Evolutionary conservation across 2,329 filamentous ascomycete genomes (phyloP).

Genomic region (Erysiphe neolycopersici): DNA sequence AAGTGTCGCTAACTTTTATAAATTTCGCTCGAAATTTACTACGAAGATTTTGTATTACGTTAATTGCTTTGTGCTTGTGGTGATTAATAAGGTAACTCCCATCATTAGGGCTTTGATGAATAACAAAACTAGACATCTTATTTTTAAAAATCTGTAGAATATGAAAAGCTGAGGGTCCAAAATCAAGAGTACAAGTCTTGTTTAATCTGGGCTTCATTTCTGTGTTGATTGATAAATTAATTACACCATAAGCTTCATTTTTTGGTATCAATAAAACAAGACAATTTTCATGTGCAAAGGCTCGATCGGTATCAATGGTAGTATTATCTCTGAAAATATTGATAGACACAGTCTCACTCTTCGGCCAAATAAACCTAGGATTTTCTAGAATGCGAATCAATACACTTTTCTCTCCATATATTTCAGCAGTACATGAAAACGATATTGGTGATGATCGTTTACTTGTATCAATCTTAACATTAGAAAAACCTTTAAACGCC

Average conservation of each 20-base stretch:
- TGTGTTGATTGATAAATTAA: slow-evolving; percentile 30
- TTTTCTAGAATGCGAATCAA: slow-evolving; percentile 24
- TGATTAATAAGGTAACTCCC: neutral
- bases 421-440: slow-evolving; percentile 20
- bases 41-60: neutral
- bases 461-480: neutral
- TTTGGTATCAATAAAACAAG: slow-evolving; percentile 20
- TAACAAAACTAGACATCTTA: slow-evolving; percentile 7
- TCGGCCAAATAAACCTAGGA: slow-evolving; percentile 26
- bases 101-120: slow-evolving; percentile 8
- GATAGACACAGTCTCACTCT: slow-evolving; percentile 28
- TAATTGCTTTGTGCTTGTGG: neutral
- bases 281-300: slow-evolving; percentile 12
- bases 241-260: slow-evolving; percentile 27
- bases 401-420: slow-evolving; percentile 22
- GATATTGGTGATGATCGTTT: slow-evolving; percentile 7
- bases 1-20: neutral
- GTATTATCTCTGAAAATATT: slow-evolving; percentile 23
- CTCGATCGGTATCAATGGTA: slow-evolving; percentile 20
- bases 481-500: neutral
- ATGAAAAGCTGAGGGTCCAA: slow-evolving; percentile 17
- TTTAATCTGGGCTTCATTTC: slow-evolving; percentile 31
- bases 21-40: neutral
- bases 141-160: slow-evolving; percentile 8
- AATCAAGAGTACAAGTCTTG: slow-evolving; percentile 32